These are phyloP conservation scores for Kodamaea arcana DNA, from an alignment of 1,139 yeast genomes.

Conservation along the genomic window DNA sequence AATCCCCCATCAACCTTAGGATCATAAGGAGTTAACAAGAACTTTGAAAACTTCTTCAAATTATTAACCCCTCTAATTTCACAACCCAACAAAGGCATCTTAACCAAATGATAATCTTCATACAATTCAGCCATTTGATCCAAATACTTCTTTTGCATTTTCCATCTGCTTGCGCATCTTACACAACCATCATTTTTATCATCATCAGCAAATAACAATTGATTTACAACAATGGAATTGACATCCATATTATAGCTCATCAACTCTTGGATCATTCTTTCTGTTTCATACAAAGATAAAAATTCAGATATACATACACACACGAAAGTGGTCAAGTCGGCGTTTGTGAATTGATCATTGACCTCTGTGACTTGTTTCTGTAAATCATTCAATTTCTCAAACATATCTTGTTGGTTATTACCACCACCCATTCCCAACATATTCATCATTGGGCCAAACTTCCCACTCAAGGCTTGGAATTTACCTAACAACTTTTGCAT, in stretches of 20 bases:
- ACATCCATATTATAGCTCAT: constrained; percentile 94
- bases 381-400: constrained; percentile 76
- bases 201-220: constrained; percentile 78
- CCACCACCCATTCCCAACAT: constrained; percentile 63
- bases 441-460: constrained; percentile 87
- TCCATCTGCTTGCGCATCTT: constrained; percentile 89
- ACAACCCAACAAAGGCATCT: constrained; percentile 89
- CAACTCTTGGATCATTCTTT: constrained; percentile 93
- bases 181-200: constrained; percentile 52
- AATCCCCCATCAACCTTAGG: constrained; percentile 57
- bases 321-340: constrained; percentile 92
- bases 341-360: constrained; percentile 90
- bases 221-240: constrained; percentile 92
- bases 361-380: constrained; percentile 83
- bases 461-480: constrained; percentile 79
- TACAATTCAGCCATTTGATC: constrained; percentile 93
- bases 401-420: constrained; percentile 69
- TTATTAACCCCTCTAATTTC: constrained; percentile 92
- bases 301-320: constrained; percentile 98
- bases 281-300: constrained; percentile 91
- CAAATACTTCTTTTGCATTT: constrained; percentile 91
- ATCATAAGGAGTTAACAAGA: constrained; percentile 64
- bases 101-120: constrained; percentile 91
- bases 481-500: constrained; percentile 82
- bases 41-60: constrained; percentile 70